These are phyloP conservation scores for Fragaria ananassa DNA, from an alignment of 306 rosid genomes.

Conservation along the genomic window DNA sequence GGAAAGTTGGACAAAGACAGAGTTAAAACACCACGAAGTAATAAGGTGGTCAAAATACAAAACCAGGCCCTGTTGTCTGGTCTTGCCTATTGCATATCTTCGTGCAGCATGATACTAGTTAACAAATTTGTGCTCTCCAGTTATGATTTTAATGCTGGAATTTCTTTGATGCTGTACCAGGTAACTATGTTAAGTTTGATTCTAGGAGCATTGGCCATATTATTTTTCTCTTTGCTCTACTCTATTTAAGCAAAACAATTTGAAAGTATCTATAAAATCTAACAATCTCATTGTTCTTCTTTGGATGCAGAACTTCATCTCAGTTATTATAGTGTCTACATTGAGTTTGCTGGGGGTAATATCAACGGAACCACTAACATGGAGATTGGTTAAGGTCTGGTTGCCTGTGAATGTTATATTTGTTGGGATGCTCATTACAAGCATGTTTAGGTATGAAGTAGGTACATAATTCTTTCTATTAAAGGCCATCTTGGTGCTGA, in stretches of 20 bases:
- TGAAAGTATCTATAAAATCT: conserved; percentile 14
- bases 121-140: conserved; percentile 92
- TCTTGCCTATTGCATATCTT: conserved; percentile 81
- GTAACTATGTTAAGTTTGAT: conserved; percentile 34
- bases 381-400: conserved; percentile 94
- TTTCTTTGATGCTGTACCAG: conserved; percentile 93
- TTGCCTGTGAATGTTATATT: conserved; percentile 87
- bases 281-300: conserved; percentile 21
- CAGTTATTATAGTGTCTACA: conserved; percentile 67
- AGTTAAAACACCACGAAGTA: conserved; percentile 41
- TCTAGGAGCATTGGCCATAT: not conserved
- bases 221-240: conserved; percentile 4
- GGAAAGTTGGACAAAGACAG: conserved; percentile 57
- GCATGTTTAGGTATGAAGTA: conserved; percentile 86
- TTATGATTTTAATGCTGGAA: conserved; percentile 86
- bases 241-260: conserved; percentile 11
- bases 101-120: conserved; percentile 89
- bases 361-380: conserved; percentile 84
- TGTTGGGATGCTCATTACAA: conserved; percentile 95
- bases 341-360: conserved; percentile 71
- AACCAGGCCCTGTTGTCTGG: conserved; percentile 91
- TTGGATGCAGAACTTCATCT: conserved; percentile 79
- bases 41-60: conserved; percentile 42
- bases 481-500: not conserved
- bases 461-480: conserved; percentile 18